Base-by-base conservation (phyloP, 495 filamentous ascomycete genomes). In the Talaromyces stipitatus region DNA sequence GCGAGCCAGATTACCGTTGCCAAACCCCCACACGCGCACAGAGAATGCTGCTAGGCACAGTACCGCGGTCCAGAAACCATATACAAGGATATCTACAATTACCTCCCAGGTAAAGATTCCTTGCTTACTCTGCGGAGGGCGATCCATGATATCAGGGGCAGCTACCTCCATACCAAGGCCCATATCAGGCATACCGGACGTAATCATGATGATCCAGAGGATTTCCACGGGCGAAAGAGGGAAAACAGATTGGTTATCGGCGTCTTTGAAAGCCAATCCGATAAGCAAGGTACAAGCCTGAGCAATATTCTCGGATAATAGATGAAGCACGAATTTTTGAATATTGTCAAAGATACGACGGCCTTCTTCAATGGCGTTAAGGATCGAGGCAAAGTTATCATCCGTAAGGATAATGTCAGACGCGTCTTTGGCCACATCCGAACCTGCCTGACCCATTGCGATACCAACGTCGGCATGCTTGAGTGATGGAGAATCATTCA, bases 401-500 rank as follows among this genome's bases (percentile, higher is more conserved):
- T 90, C 86, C 0, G 85, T 82, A 26, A 95, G 75, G 12, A 95
- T 84, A 67, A 95, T 84, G 59, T 90, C 87, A 0, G 88, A 86
- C 2, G 90, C 90, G 63, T 91, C 88, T 64, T 90, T 92, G n/a
- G 90, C 87, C 20, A 92, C 89, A 67, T 95, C 90, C 27, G 83
- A 87, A 1, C 90, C 89, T 14, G 80, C 75, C 52, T 84, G 76
- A 29, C 87, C 87, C 87, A 94, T 91, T 6, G 89, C 88, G 65
- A 95, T 91, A 61, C 90, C 90, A 32, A 94, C 82, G 68, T 95
- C 89, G 16, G 90, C 87, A 27, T 83, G 79, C 66, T 89, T 90
- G 22, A 95, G 73, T 1, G 88, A 88, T 1, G 90, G 89, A 3
- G 87, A 85, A 68, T 94, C 90, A 65, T 95, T 95, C 55, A 94